Percentiles rank a stretch among this genome's conserved stretches.
These are phyloP conservation scores for Coniophora puteana DNA, from an alignment of 1,284 basidiomycete genomes.

Conservation along the genomic window DNA sequence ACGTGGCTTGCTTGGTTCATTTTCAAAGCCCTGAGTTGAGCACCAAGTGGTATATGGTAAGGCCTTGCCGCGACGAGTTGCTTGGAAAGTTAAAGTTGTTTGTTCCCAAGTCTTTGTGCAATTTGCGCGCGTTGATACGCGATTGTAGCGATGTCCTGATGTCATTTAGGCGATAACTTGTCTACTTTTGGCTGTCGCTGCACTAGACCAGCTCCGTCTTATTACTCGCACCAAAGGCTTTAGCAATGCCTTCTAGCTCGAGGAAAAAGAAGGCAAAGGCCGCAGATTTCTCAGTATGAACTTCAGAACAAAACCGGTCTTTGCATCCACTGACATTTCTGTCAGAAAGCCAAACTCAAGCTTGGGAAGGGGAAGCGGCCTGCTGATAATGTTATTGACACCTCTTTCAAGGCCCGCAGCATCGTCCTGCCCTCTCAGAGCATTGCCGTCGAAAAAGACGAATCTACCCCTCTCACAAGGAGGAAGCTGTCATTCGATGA, in stretches of 20 bases:
- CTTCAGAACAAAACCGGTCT: background rate
- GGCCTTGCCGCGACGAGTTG: too few species aligned
- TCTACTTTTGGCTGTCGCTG: background rate
- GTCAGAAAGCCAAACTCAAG: conserved; percentile 92
- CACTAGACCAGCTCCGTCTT: conserved; percentile 1
- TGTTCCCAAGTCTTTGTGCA: background rate
- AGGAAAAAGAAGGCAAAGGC: conserved; percentile 86
- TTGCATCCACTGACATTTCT: conserved; percentile 9
- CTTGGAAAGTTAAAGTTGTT: background rate
- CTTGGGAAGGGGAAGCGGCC: conserved; percentile 91
- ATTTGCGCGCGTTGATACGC: background rate
- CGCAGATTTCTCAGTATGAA: conserved; percentile 79
- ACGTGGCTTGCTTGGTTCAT: too few species aligned
- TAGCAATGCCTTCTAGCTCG: conserved; percentile 76
- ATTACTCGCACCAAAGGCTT: background rate
- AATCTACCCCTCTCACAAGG: conserved; percentile 64
- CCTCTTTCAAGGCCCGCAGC: conserved; percentile 91
- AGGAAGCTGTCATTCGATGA: conserved; percentile 78
- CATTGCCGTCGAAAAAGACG: conserved; percentile 54
- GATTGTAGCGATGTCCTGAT: background rate
- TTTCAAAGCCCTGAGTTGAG: too few species aligned
- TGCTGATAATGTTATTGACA: conserved; percentile 87
- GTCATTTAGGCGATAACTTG: background rate
- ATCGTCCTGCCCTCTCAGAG: conserved; percentile 89
- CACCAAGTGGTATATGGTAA: too few species aligned